Percentiles rank a stretch among this genome's conserved stretches.
Conservation (phyloP, 1,284 basidiomycete species). For the Papiliotrema flavescens region DNA sequence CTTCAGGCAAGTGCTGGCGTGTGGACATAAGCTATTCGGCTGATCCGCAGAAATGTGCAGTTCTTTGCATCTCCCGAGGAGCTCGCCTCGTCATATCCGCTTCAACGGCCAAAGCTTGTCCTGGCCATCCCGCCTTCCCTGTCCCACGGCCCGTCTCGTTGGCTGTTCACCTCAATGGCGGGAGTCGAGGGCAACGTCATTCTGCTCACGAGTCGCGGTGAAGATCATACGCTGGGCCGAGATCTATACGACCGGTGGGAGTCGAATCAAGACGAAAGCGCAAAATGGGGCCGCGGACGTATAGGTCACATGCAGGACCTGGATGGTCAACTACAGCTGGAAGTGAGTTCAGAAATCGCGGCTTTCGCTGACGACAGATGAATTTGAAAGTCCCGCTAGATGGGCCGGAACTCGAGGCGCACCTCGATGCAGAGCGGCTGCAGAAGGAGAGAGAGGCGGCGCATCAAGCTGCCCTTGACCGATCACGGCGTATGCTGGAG, state of each 20-base stretch:
- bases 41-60: conserved; percentile 66
- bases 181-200: conserved; percentile 76
- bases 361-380: conserved; percentile 55
- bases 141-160: conserved; percentile 86
- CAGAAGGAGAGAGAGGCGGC: conserved; percentile 83
- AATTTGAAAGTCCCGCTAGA: conserved; percentile 81
- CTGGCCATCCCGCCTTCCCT: conserved; percentile 87
- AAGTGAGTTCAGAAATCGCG: conserved; percentile 52
- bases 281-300: conserved; percentile 71
- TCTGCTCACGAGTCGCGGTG: conserved; percentile 71
- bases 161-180: conserved; percentile 80
- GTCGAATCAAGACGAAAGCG: conserved; percentile 65
- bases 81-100: conserved; percentile 74
- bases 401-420: conserved; percentile 78
- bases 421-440: conserved; percentile 70
- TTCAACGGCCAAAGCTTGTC: conserved; percentile 84
- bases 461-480: conserved; percentile 75
- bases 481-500: conserved; percentile 84
- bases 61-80: conserved; percentile 81
- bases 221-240: conserved; percentile 74
- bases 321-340: conserved; percentile 63
- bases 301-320: conserved; percentile 79
- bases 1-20: conserved; percentile 36
- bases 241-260: conserved; percentile 86
- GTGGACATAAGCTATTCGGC: background rate